Evolutionary conservation across 768 basidiomycete species (phyloP).

Genomic region (Mycena floridula): DNA sequence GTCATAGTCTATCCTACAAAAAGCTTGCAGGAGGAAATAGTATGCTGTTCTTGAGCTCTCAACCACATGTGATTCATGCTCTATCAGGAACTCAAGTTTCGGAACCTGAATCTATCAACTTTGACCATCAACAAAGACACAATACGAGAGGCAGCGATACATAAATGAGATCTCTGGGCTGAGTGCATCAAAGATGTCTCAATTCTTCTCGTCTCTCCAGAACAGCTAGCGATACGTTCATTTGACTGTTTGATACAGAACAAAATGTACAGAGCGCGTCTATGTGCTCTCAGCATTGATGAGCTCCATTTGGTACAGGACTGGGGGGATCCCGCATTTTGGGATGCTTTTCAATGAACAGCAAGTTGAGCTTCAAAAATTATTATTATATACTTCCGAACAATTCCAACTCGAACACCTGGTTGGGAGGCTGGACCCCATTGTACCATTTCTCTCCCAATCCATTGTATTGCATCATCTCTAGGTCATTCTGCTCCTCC

Average conservation of each 20-base stretch:
- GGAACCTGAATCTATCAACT: not conserved
- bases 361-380: too few relatives aligned
- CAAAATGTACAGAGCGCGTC: too few relatives aligned
- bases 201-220: slow-evolving; percentile 13
- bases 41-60: slow-evolving; percentile 2
- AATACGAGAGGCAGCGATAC: slow-evolving; percentile 5
- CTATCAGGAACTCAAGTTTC: too few relatives aligned
- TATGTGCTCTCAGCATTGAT: slow-evolving; percentile 10
- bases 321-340: slow-evolving; percentile 12
- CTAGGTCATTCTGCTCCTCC: too few relatives aligned
- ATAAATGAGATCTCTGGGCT: slow-evolving; percentile 6
- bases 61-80: too few relatives aligned
- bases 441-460: too few relatives aligned
- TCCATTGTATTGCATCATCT: too few relatives aligned
- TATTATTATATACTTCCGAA: too few relatives aligned
- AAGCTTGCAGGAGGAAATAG: slow-evolving; percentile 16
- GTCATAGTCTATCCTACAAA: slow-evolving; percentile 19
- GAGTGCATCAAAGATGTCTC: not conserved
- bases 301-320: slow-evolving; percentile 13
- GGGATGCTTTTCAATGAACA: slow-evolving; percentile 10
- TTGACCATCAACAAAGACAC: slow-evolving; percentile 10
- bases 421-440: too few relatives aligned
- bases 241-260: slow-evolving; percentile 13
- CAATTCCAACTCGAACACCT: too few relatives aligned
- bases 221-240: slow-evolving; percentile 8